Percentiles rank a stretch among this genome's conserved stretches.
phyloP scores from a whole-genome alignment of 495 filamentous ascomycete species.

The Penicillium nucicola region DNA sequence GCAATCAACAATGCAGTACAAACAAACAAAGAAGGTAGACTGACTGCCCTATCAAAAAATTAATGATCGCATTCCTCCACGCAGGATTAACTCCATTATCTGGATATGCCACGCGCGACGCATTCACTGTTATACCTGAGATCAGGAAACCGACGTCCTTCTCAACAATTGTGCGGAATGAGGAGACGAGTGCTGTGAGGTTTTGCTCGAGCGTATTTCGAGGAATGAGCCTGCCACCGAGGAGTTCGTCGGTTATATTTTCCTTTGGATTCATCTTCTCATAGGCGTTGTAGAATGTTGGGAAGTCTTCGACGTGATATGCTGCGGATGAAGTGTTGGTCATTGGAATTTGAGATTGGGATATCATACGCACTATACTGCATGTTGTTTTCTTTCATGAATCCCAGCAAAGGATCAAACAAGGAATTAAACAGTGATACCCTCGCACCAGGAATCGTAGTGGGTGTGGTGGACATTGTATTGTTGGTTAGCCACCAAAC shows the following conservation, averaged over 20 bases:
- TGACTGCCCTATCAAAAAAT: slow-evolving; percentile 7
- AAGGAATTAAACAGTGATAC: slow-evolving; percentile 11
- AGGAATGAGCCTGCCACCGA: slow-evolving; percentile 56
- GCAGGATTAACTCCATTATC: slow-evolving; percentile 46
- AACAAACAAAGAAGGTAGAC: neutral
- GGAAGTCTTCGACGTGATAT: slow-evolving; percentile 21
- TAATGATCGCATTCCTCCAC: slow-evolving; percentile 21
- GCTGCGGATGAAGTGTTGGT: neutral
- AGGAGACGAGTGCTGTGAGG: neutral
- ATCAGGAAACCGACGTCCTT: slow-evolving; percentile 27
- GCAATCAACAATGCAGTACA: too few species aligned
- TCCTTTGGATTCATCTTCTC: slow-evolving; percentile 26
- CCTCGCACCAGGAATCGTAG: slow-evolving; percentile 20
- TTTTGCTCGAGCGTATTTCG: slow-evolving; percentile 35
- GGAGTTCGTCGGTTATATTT: slow-evolving; percentile 41
- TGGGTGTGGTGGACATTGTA: slow-evolving; percentile 38
- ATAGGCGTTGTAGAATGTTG: slow-evolving; percentile 41
- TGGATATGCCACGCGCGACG: slow-evolving; percentile 26
- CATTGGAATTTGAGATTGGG: too few species aligned
- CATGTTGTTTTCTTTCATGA: neutral
- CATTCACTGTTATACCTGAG: slow-evolving; percentile 35
- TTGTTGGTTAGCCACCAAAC: slow-evolving; percentile 33
- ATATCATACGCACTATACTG: neutral
- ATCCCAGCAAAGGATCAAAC: slow-evolving; percentile 15
- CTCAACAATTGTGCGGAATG: slow-evolving; percentile 18